Conservation (phyloP, 1,284 basidiomycete species). For the Boletellus deceptivus region DNA sequence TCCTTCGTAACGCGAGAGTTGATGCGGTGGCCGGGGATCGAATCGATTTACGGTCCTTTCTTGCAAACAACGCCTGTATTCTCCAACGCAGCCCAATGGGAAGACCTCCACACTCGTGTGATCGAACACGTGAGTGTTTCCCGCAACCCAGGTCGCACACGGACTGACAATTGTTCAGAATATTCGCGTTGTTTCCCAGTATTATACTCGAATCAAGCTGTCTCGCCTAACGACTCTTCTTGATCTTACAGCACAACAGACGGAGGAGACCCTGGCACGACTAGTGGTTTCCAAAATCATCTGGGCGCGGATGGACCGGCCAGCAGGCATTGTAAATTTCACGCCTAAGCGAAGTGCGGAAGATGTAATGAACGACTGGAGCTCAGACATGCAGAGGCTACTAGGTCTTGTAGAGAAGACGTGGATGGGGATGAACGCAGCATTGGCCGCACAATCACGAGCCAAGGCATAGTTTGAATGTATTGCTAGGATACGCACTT, state of each 20-base stretch:
- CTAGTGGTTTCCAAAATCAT: slow-evolving; percentile 91
- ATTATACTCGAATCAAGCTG: slow-evolving; percentile 94
- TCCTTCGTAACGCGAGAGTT: slow-evolving; percentile 95
- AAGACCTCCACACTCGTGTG: slow-evolving; percentile 92
- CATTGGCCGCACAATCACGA: slow-evolving; percentile 74
- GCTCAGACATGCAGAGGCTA: slow-evolving; percentile 90
- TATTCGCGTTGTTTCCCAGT: slow-evolving; percentile 90
- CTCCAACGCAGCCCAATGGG: slow-evolving; percentile 80
- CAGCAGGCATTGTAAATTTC: slow-evolving; percentile 88
- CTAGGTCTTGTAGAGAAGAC: slow-evolving; percentile 80
- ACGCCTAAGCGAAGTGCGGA: slow-evolving; percentile 75
- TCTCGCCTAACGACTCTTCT: slow-evolving; percentile 82
- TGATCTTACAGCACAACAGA: slow-evolving; percentile 78
- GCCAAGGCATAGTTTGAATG: slow-evolving; percentile 45
- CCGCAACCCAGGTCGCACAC: neutral
- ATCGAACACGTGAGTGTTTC: slow-evolving; percentile 85
- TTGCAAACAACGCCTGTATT: slow-evolving; percentile 85
- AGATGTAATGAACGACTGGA: slow-evolving; percentile 96
- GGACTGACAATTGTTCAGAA: slow-evolving; percentile 58
- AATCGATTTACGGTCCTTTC: slow-evolving; percentile 83
- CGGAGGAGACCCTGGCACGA: slow-evolving; percentile 85
- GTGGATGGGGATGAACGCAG: slow-evolving; percentile 88
- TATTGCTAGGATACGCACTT: slow-evolving; percentile 18
- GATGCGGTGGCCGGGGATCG: slow-evolving; percentile 98
- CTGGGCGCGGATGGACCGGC: slow-evolving; percentile 93